A percentile compares a stretch with the other conserved stretches of the same genome.
Evolutionary conservation across 2,329 filamentous ascomycete species (phyloP).

Genomic region (Colletotrichum phormii): DNA sequence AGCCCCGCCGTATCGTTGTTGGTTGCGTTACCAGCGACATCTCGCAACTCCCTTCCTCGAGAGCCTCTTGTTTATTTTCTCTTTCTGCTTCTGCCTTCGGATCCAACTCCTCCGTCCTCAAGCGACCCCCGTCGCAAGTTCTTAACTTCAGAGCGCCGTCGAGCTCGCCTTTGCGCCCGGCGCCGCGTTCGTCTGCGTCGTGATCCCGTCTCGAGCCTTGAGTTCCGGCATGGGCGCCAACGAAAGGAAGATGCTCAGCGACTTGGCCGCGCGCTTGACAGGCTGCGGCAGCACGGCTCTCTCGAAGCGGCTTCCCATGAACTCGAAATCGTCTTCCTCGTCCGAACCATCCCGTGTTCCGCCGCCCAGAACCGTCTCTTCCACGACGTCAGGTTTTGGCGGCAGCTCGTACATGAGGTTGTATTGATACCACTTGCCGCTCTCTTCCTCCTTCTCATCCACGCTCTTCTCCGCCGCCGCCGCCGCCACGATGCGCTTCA

Average conservation of each 20-base stretch:
- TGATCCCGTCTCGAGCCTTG: constrained; percentile 58
- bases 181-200: constrained; percentile 57
- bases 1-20: not conserved
- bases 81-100: not conserved
- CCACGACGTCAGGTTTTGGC: constrained; percentile 49
- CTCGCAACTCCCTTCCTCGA: too few relatives aligned
- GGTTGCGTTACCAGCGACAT: not conserved
- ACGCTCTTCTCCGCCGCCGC: constrained; percentile 47
- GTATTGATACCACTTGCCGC: constrained; percentile 64
- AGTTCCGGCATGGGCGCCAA: constrained; percentile 65
- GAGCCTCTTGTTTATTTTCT: too few relatives aligned
- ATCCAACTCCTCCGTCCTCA: not conserved
- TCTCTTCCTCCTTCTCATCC: constrained; percentile 43
- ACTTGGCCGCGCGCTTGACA: constrained; percentile 59
- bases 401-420: constrained; percentile 66
- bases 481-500: constrained; percentile 60
- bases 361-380: constrained; percentile 55
- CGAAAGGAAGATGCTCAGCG: constrained; percentile 72
- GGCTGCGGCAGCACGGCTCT: constrained; percentile 60
- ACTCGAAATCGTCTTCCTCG: constrained; percentile 64
- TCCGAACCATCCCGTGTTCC: constrained; percentile 43
- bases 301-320: constrained; percentile 67
- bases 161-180: constrained; percentile 38
- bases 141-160: not conserved
- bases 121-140: too few relatives aligned